phyloP scores from a whole-genome alignment of 306 rosid species.

The Neltuma alba region DNA sequence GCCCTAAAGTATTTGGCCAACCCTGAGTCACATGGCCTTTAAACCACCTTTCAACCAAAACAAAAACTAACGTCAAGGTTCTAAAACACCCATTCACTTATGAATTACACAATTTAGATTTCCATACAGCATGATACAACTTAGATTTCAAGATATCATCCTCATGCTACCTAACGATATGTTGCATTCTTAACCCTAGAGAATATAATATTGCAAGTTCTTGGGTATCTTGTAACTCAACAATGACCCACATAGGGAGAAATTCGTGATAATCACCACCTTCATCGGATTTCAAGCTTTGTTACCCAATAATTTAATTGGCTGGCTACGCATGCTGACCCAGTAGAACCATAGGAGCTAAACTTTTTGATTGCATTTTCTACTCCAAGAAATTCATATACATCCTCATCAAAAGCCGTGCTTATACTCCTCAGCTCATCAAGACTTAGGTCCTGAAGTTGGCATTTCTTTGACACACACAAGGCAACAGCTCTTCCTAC shows the following conservation, averaged over 20 bases:
- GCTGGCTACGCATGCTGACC: constrained; percentile 79
- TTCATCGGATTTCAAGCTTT: constrained; percentile 56
- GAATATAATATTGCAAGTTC: background rate
- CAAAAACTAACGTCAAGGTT: background rate
- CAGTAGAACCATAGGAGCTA: constrained; percentile 90
- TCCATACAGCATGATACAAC: too few relatives aligned
- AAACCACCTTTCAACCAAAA: background rate
- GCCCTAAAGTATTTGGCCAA: too few relatives aligned
- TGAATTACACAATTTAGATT: background rate
- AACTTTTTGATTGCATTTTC: constrained; percentile 82
- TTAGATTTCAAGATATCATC: background rate
- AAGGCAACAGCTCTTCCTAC: constrained; percentile 85
- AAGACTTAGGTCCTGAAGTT: constrained; percentile 68
- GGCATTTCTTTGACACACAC: constrained; percentile 67
- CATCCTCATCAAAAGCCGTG: constrained; percentile 70
- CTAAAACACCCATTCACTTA: background rate
- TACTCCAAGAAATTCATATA: constrained; percentile 84
- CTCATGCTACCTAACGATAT: background rate
- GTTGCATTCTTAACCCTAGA: background rate
- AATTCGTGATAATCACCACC: constrained; percentile 6
- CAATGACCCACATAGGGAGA: background rate
- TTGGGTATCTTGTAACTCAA: background rate
- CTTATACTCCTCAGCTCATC: constrained; percentile 72
- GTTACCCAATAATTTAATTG: constrained; percentile 69
- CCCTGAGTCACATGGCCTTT: background rate